Base-by-base conservation (phyloP, 257 asterid genomes). In the Ballota nigra region DNA sequence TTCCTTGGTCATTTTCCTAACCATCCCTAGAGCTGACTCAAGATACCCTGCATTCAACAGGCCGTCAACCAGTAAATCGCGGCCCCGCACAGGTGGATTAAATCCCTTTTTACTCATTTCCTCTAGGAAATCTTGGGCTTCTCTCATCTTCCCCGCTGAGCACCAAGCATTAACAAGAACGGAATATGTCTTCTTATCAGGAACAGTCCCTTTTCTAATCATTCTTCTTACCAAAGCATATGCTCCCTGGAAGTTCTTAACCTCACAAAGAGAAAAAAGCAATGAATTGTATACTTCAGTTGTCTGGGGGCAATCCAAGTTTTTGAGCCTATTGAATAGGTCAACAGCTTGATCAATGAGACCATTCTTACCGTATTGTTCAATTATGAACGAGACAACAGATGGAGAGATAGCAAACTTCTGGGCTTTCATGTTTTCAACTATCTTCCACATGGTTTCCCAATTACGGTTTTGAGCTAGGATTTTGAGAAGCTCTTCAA, bases 371-470 rank as follows among this genome's bases (percentile, higher is more conserved):
- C 90, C 99, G 69, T 95, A 95, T 60, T 95, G 98, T 74, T 95
- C 97, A 34, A 95, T 92, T 43, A 95, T 83, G 70, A 85, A 95
- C 3, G 92, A 95, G 59, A 88, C 91, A 28, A 92, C 84, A 58
- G 91, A 79, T 2, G 99, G 86, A 7, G 97, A 89, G 71, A 95
- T 81, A 4, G 89, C 70, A n/a, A 83, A 74, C 36, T 82, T 79
- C 66, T 74, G 93, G 29, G 84, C 72, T 79, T 84, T 95, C 98
- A 95, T 95, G 77, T 80, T 86, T 53, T 86, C 87, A 11, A 86
- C 96, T 23, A 92, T 90, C 82, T 95, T 95, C 99, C 99, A 95
- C 99, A 95, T 95, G 77, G 99, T 95, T 47, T 95, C 97, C 99
- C 98, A 95, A 41, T 95, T 87, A 23, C 89, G 77, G 29, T 93